Conservation (phyloP, 805 yeast genomes). For the Grigorovia jiainica region DNA sequence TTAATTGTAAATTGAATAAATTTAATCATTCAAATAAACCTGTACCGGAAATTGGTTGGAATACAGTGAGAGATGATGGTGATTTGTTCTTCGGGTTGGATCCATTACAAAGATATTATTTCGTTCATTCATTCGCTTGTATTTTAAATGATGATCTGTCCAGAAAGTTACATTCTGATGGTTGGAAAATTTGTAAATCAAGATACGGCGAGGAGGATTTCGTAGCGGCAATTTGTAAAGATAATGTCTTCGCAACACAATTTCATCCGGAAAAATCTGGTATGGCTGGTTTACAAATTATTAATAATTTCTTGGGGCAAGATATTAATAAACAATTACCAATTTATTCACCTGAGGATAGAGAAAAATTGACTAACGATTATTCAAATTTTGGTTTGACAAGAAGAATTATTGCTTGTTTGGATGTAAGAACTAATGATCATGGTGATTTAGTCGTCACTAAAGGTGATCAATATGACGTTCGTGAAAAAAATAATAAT, state of each 20-base stretch:
- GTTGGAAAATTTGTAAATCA: conserved; percentile 70
- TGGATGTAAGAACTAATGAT: conserved; percentile 95
- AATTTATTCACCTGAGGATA: conserved; percentile 17
- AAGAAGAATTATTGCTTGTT: conserved; percentile 87
- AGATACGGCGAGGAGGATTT: conserved; percentile 71
- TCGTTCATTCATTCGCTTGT: conserved; percentile 91
- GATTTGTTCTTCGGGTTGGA: conserved; percentile 50
- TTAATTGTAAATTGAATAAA: conserved; percentile 44
- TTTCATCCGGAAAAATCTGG: conserved; percentile 99
- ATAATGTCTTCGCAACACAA: conserved; percentile 87
- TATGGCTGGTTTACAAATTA: conserved; percentile 69
- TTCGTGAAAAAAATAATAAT: conserved; percentile 57
- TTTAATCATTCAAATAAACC: conserved; percentile 58
- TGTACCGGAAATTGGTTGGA: conserved; percentile 98
- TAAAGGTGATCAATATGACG: conserved; percentile 97
- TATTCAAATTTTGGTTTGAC: conserved; percentile 58
- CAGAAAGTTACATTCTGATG: conserved; percentile 25
- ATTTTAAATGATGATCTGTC: conserved; percentile 37
- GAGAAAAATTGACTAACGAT: conserved; percentile 24
- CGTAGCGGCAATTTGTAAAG: conserved; percentile 70
- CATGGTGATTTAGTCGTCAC: conserved; percentile 94
- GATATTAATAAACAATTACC: conserved; percentile 13
- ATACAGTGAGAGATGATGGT: conserved; percentile 32
- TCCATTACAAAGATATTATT: conserved; percentile 68
- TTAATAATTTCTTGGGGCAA: conserved; percentile 57